A percentile compares a stretch with the other conserved stretches of the same genome.
These are phyloP conservation scores for Phytophthora foliorum DNA, from an alignment of 352 stramenopile species.

Conservation along the genomic window DNA sequence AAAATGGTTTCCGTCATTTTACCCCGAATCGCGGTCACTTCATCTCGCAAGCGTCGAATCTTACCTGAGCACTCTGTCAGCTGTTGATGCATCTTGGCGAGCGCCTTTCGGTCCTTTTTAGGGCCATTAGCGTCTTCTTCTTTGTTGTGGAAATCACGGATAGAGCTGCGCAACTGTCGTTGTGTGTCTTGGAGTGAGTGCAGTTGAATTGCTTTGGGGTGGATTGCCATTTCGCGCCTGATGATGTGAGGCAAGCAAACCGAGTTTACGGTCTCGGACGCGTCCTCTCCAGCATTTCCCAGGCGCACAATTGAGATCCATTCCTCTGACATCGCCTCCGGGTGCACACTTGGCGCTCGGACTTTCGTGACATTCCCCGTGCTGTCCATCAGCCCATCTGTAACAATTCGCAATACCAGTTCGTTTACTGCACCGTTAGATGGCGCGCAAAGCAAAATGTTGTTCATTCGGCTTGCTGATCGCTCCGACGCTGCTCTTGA, in stretches of 20 bases:
- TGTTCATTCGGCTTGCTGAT: slow-evolving; percentile 48
- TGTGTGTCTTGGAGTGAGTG: slow-evolving; percentile 72
- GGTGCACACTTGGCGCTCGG: slow-evolving; percentile 75
- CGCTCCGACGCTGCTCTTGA: slow-evolving; percentile 42
- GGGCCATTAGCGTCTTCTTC: slow-evolving; percentile 44
- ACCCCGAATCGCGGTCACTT: slow-evolving; percentile 77
- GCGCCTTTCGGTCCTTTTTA: slow-evolving; percentile 59
- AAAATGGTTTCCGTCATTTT: slow-evolving; percentile 84
- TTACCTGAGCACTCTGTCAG: slow-evolving; percentile 82
- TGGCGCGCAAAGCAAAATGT: slow-evolving; percentile 89
- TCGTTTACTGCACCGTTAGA: slow-evolving; percentile 94
- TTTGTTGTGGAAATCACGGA: slow-evolving; percentile 82
- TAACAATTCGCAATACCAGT: slow-evolving; percentile 89
- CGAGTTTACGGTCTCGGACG: slow-evolving; percentile 72
- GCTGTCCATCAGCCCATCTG: slow-evolving; percentile 80
- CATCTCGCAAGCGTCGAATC: slow-evolving; percentile 81
- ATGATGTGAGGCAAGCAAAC: slow-evolving; percentile 87
- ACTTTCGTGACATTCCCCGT: slow-evolving; percentile 61
- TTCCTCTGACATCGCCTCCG: slow-evolving; percentile 51
- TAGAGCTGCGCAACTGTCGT: slow-evolving; percentile 65
- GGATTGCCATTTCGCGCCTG: slow-evolving; percentile 81
- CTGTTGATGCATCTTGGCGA: slow-evolving; percentile 79
- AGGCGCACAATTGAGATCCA: slow-evolving; percentile 85
- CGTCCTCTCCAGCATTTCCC: slow-evolving; percentile 81
- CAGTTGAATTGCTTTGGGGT: slow-evolving; percentile 83